Evolutionary conservation across 108 stramenopile species (phyloP), one percentile per base, ranked within the genome.

Genomic region (Pseudonitzschia delicatissima): DNA sequence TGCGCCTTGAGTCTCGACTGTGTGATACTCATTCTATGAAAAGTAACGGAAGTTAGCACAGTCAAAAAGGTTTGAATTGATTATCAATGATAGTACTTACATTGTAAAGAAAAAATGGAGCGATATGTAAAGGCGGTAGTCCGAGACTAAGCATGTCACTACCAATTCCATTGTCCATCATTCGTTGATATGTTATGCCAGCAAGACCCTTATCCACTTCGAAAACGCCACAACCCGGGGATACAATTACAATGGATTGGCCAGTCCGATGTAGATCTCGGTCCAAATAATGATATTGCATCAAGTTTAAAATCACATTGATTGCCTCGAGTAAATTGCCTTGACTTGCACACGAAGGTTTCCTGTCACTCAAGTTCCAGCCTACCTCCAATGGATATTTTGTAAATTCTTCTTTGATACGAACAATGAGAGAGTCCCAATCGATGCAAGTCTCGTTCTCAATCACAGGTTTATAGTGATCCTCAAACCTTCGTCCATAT

Each of bases 111-210:
- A 99, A 98, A 68, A 99, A 96, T 23, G 99, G 99, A 21, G 95
- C 94, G 31, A 93, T 87, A 80, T 99, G 98, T 7, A 98, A 78
- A 23, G 99, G 98, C 12, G 98, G 97, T 37, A 94, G 77, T 21
- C 93, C 84, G 20, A 99, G 78, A 67, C 90, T 90, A 3, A 99
- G 79, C 91, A 98, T 94, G 78, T 99, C 99, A 50, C 94, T 95
- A 6, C 99, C 99, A 64, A 99, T 96, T 9, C 96, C 99, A 73
- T 96, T 92, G 79, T 99, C 99, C 97, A 99, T 96, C 97, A 99
- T 99, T 34, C 99, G 78, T 73, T 98, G 98, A 71, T 97, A 97
- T n/a, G 97, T 98, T 7, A 97, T 98, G 23, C 78, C 72, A 26
- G 97, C 90, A 49, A 96, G 86, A 39, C 76, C 78, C 65, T 88